Percentiles rank a stretch among this genome's conserved stretches.
These are phyloP conservation scores for Trichosporon faecale DNA, from an alignment of 1,284 basidiomycete species.

Conservation along the genomic window DNA sequence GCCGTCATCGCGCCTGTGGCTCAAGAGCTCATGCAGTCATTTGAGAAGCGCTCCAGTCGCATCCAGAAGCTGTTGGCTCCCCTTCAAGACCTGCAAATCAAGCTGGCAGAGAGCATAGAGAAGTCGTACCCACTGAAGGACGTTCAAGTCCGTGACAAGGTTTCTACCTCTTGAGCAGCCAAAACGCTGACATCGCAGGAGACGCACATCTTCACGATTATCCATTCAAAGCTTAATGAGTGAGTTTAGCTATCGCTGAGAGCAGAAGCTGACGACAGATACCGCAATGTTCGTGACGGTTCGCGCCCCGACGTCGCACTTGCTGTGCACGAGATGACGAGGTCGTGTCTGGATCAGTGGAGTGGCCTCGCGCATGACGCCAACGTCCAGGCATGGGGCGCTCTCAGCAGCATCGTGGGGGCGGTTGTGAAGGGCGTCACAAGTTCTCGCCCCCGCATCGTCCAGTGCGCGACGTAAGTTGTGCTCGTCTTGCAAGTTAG, in stretches of 20 bases:
- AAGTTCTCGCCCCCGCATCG: not conserved
- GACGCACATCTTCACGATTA: not conserved
- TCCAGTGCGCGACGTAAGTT: not conserved
- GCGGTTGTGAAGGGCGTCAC: not conserved
- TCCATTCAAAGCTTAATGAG: not conserved
- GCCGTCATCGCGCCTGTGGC: not conserved
- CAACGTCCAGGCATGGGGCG: not conserved
- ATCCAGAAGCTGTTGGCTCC: not conserved
- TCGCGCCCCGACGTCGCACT: conserved; percentile 1
- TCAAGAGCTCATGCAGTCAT: not conserved
- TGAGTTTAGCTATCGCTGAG: not conserved
- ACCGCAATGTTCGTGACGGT: not conserved
- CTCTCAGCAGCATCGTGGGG: not conserved
- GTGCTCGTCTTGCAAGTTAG: not conserved
- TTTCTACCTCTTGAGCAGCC: not conserved
- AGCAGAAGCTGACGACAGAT: not conserved
- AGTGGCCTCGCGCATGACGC: not conserved
- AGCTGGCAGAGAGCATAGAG: not conserved
- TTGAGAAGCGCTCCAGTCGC: not conserved
- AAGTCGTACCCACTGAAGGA: not conserved
- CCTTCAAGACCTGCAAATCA: not conserved
- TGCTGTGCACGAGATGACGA: not conserved
- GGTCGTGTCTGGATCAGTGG: not conserved
- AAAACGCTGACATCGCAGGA: not conserved
- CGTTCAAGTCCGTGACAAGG: not conserved